These are phyloP conservation scores for Malbranchea cinnamomea DNA, from an alignment of 2,329 filamentous ascomycete species.

Conservation along the genomic window DNA sequence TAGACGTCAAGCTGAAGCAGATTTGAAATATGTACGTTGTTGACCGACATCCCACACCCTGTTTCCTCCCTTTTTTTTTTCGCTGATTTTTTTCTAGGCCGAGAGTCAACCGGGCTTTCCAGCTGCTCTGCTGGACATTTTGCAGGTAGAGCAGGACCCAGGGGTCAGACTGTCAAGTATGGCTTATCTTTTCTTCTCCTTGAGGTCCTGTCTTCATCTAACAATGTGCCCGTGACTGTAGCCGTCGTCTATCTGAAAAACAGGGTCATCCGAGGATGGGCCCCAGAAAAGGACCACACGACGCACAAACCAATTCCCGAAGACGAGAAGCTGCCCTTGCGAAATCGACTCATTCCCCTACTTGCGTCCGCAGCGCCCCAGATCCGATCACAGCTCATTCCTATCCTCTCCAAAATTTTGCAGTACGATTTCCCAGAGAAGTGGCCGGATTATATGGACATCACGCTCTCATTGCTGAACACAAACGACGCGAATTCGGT, in stretches of 20 bases:
- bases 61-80: constrained; percentile 1
- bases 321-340: constrained; percentile 73
- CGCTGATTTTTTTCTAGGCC: constrained; percentile 41
- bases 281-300: constrained; percentile 57
- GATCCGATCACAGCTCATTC: constrained; percentile 83
- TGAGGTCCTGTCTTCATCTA: constrained; percentile 5
- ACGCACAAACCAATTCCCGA: constrained; percentile 66
- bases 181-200: constrained; percentile 23
- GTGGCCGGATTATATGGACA: constrained; percentile 91
- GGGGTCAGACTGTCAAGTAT: constrained; percentile 79
- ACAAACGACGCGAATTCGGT: constrained; percentile 76
- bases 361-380: constrained; percentile 66
- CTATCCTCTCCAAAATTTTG: constrained; percentile 87
- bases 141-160: constrained; percentile 74
- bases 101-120: constrained; percentile 83
- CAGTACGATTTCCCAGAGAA: constrained; percentile 87
- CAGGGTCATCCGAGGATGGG: constrained; percentile 85
- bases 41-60: background rate
- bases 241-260: constrained; percentile 98
- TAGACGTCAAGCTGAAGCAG: constrained; percentile 47
- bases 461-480: constrained; percentile 76
- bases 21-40: constrained; percentile 46
- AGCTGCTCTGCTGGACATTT: constrained; percentile 76
- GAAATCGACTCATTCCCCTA: constrained; percentile 76
- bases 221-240: constrained; percentile 26